Base-by-base conservation (phyloP, 495 filamentous ascomycete species). In the Xylaria grammica region DNA sequence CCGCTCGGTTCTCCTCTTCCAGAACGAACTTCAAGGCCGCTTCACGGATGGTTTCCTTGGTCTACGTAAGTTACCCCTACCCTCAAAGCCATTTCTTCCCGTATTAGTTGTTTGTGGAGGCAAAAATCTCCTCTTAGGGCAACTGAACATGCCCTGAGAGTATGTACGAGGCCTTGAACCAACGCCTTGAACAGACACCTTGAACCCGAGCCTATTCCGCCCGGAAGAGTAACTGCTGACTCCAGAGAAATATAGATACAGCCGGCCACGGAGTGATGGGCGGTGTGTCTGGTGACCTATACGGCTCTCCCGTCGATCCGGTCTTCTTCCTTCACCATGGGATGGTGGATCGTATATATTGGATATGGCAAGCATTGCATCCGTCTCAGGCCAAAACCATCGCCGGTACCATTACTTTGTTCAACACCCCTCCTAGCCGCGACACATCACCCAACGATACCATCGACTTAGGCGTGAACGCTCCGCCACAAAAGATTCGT, bases 271-370 rank as follows among this genome's bases (percentile, higher is more conserved):
- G 84, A 69, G 78, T 81, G 6, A 84, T 89, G 58, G 89, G 82
- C 32, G 88, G 85, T 40, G 84, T 89, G 71, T 82, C 85, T 0
- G 83, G 82, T 2, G 88, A 90, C 72, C 69, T 86, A 38, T 90
- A 80, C 65, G 79, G 77, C 20, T 85, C 81, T 30, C 83, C 87
- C 3, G 85, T 86, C 7, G 90, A 91, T 62, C 89, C 89, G 7
- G 82, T 78, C 13, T 92, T 92, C 74, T 92, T 78, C 68, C 79
- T 88, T 22, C 89, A 91, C 72, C 90, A 91, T 72, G 82, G 76
- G 19, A 84, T 85, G 81, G 77, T 92, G 55, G 89, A 91, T 71
- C 85, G 87, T 17, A 54, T 86, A 4, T 92, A 83, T 79, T 89
- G 86, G 84, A 86, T 87, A 27, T 92, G 90, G 90, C 89, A 92